Percentiles rank a stretch among this genome's conserved stretches.
These are phyloP conservation scores for Microdochium trichocladiopsis DNA, from an alignment of 2,329 filamentous ascomycete genomes.

Conservation along the genomic window DNA sequence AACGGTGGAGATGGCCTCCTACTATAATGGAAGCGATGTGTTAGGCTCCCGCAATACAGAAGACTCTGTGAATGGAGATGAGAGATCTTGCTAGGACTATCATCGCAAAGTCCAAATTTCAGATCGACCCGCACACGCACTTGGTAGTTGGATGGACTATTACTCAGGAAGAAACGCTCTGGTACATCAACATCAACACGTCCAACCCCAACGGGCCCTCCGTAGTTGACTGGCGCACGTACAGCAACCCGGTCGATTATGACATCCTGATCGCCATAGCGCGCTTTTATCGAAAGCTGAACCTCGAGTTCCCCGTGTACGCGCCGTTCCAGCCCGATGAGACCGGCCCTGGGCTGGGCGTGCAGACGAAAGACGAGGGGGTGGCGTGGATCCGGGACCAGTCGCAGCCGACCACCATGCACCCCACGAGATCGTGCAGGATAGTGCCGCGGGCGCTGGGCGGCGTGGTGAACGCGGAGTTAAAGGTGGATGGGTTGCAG, in stretches of 20 bases:
- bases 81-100: too few species aligned
- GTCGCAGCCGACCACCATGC: neutral
- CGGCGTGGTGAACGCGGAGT: slow-evolving; percentile 25
- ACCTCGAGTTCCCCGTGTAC: slow-evolving; percentile 18
- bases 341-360: slow-evolving; percentile 15
- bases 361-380: slow-evolving; percentile 2
- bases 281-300: slow-evolving; percentile 21
- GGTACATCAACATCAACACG: slow-evolving; percentile 28
- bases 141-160: too few species aligned
- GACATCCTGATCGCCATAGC: slow-evolving; percentile 24
- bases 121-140: too few species aligned
- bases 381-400: neutral
- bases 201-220: slow-evolving; percentile 24
- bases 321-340: slow-evolving; percentile 18
- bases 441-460: slow-evolving; percentile 17
- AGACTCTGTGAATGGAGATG: too few species aligned
- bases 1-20: too few species aligned
- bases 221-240: slow-evolving; percentile 28
- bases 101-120: too few species aligned
- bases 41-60: too few species aligned
- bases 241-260: slow-evolving; percentile 28
- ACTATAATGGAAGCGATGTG: too few species aligned
- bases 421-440: neutral
- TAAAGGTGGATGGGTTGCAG: slow-evolving; percentile 28
- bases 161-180: too few species aligned